Conservation (phyloP, 352 stramenopile species). For the Globisporangium spinosum region DNA sequence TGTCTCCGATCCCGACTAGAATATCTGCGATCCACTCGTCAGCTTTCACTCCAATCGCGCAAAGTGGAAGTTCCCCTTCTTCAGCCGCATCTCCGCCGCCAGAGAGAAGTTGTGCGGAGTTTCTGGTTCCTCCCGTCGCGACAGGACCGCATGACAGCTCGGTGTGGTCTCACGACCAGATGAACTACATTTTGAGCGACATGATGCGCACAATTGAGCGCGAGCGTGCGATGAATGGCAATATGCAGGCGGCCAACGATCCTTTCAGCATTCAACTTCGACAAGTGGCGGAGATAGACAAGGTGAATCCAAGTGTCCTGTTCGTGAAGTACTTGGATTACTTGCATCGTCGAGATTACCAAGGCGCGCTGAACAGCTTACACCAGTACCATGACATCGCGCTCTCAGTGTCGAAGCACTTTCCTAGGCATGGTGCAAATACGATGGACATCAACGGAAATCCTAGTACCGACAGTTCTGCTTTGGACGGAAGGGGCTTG, state of each 20-base stretch:
- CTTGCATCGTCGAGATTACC: slow-evolving; percentile 78
- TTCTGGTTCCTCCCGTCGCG: slow-evolving; percentile 3
- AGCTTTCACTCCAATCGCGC: slow-evolving; percentile 3
- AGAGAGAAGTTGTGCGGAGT: neutral
- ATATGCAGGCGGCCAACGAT: neutral
- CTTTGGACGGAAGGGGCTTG: slow-evolving; percentile 11
- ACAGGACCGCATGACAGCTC: slow-evolving; percentile 26
- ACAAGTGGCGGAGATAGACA: slow-evolving; percentile 11
- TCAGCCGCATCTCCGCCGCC: neutral
- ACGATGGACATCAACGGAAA: neutral
- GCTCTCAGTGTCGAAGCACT: slow-evolving; percentile 40
- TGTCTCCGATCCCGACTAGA: slow-evolving; percentile 31
- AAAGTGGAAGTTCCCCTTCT: slow-evolving; percentile 1
- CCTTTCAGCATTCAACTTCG: slow-evolving; percentile 2
- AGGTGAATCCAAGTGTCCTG: slow-evolving; percentile 46
- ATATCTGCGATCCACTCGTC: neutral
- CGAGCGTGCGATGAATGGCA: slow-evolving; percentile 12
- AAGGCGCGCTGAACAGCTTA: slow-evolving; percentile 85
- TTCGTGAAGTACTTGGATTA: slow-evolving; percentile 88
- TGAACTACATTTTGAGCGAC: slow-evolving; percentile 57
- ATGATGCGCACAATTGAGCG: slow-evolving; percentile 27
- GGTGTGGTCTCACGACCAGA: slow-evolving; percentile 54
- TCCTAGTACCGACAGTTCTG: neutral
- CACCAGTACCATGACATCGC: slow-evolving; percentile 93
- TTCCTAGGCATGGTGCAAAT: neutral